phyloP scores from a whole-genome alignment of 1,284 basidiomycete genomes.

The Bjerkandera adusta region DNA sequence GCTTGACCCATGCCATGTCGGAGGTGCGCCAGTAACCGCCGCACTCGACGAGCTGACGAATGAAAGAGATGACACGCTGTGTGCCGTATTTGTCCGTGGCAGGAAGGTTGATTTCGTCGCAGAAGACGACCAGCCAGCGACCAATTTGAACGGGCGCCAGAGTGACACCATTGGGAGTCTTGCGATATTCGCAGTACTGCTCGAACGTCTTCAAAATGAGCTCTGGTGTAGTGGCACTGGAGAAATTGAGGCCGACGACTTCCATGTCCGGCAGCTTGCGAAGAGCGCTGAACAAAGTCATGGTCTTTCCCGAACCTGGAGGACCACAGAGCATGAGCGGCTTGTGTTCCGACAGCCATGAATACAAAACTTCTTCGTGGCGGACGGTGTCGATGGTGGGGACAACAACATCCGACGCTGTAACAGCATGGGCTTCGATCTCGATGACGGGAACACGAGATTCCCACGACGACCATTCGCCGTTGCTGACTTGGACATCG shows the following conservation, averaged over 20 bases:
- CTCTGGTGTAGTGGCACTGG: constrained; percentile 97
- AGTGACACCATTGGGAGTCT: constrained; percentile 96
- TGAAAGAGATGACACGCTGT: constrained; percentile 97
- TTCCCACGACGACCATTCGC: constrained; percentile 94
- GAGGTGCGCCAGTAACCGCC: constrained; percentile 94
- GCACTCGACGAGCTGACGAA: constrained; percentile 94
- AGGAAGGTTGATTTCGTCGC: constrained; percentile 99
- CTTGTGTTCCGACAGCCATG: constrained; percentile 98
- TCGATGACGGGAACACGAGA: constrained; percentile 92
- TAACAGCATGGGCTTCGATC: constrained; percentile 95
- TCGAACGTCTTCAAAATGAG: constrained; percentile 99
- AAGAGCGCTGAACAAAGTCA: constrained; percentile 99
- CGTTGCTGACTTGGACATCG: constrained; percentile 85
- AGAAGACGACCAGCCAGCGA: constrained; percentile 98
- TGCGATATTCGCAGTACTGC: constrained; percentile 99
- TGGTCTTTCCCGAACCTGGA: constrained; percentile 99
- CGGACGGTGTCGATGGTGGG: constrained; percentile 99
- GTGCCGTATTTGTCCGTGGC: constrained; percentile 98
- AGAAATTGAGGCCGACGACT: constrained; percentile 98
- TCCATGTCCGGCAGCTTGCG: constrained; percentile 99
- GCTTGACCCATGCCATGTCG: constrained; percentile 96
- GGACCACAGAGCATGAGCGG: constrained; percentile 98
- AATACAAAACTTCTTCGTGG: constrained; percentile 98
- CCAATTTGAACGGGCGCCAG: constrained; percentile 94
- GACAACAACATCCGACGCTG: constrained; percentile 94